Conservation (phyloP, 139 green algal species). For the Picochlorum costavermella region DNA sequence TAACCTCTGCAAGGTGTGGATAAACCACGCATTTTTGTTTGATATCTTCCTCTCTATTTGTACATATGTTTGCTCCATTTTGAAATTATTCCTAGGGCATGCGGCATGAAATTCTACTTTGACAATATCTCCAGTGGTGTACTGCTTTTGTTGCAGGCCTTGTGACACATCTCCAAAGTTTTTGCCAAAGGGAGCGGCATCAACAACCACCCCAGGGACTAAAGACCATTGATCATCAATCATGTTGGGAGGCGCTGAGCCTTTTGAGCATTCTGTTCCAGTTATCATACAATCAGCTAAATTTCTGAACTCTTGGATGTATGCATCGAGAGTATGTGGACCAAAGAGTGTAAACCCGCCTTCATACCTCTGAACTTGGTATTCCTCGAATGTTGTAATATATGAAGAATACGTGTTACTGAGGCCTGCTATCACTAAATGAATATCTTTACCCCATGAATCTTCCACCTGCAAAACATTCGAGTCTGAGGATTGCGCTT, state of each 20-base stretch:
- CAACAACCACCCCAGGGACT: constrained; percentile 60
- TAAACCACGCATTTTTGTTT: not conserved
- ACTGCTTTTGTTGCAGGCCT: constrained; percentile 29
- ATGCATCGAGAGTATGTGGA: constrained; percentile 73
- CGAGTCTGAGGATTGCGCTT: not conserved
- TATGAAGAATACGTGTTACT: constrained; percentile 76
- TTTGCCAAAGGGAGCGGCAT: constrained; percentile 38
- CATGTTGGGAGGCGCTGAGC: constrained; percentile 49
- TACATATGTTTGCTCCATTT: constrained; percentile 55
- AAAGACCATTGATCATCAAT: constrained; percentile 51
- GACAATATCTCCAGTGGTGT: constrained; percentile 31
- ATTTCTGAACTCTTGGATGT: constrained; percentile 73
- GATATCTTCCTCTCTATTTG: constrained; percentile 41
- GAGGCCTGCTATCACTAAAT: constrained; percentile 62
- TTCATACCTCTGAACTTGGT: constrained; percentile 75
- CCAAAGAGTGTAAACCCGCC: constrained; percentile 75
- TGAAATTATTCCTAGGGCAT: constrained; percentile 68
- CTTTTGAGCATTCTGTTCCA: constrained; percentile 14
- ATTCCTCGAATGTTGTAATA: constrained; percentile 78
- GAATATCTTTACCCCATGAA: constrained; percentile 27
- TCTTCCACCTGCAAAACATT: constrained; percentile 16
- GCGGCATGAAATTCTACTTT: constrained; percentile 55
- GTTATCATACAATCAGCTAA: constrained; percentile 54
- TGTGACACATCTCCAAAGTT: constrained; percentile 53
- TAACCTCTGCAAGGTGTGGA: constrained; percentile 1